phyloP scores from a whole-genome alignment of 495 filamentous ascomycete species.

The Xylaria nigripes region DNA sequence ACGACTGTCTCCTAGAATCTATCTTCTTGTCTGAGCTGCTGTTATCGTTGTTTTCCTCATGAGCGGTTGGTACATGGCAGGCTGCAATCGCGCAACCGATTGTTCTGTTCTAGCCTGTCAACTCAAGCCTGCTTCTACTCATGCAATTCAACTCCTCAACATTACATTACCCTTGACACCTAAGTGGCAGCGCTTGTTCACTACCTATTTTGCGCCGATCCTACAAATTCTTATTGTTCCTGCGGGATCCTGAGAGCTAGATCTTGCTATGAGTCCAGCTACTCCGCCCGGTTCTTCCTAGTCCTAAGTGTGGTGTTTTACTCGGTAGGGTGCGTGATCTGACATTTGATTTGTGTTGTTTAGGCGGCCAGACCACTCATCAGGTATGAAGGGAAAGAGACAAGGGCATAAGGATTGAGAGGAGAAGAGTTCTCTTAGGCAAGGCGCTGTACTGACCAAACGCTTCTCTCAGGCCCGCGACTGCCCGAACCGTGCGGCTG shows the following conservation, averaged over 20 bases:
- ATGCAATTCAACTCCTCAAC: neutral
- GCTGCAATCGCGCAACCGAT: neutral
- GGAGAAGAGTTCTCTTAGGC: neutral
- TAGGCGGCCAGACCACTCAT: conserved; percentile 43
- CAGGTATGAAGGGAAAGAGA: conserved; percentile 33
- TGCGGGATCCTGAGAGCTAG: neutral
- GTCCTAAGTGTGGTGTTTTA: conserved; percentile 3
- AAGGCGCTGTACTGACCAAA: conserved; percentile 11
- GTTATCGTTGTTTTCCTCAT: neutral
- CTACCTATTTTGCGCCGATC: neutral
- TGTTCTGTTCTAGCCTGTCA: neutral
- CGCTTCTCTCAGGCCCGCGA: conserved; percentile 62
- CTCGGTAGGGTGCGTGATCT: conserved; percentile 32
- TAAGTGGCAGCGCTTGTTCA: neutral
- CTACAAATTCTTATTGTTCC: neutral
- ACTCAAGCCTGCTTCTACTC: neutral
- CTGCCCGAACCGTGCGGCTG: conserved; percentile 86
- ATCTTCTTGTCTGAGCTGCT: neutral
- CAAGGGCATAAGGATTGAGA: neutral
- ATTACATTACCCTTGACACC: neutral
- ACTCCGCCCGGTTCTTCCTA: neutral
- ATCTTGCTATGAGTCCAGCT: neutral
- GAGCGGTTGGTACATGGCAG: neutral
- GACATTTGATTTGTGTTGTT: conserved; percentile 30
- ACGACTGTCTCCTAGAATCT: neutral